phyloP scores from a whole-genome alignment of 129 eudicot genomes.

The Escallonia rubra region DNA sequence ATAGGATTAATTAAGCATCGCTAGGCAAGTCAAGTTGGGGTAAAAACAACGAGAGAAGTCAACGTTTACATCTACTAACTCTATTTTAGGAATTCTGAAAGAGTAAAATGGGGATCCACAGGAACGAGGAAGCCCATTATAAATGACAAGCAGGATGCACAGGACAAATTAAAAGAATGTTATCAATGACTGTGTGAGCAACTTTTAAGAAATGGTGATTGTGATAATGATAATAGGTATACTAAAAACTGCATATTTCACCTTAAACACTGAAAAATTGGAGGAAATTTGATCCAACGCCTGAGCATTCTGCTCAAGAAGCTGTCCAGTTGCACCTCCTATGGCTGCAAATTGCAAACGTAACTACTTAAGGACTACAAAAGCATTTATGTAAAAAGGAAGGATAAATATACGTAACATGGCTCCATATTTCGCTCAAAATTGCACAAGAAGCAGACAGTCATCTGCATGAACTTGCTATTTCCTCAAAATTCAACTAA shows the following conservation, averaged over 20 bases:
- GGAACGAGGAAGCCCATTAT: neutral
- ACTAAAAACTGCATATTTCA: neutral
- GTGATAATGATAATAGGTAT: neutral
- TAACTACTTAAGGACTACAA: neutral
- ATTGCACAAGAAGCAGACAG: too few relatives aligned
- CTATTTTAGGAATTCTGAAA: too few relatives aligned
- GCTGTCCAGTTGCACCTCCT: conserved; percentile 13
- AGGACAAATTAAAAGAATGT: neutral
- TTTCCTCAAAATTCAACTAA: too few relatives aligned
- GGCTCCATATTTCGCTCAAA: too few relatives aligned
- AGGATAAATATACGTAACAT: neutral
- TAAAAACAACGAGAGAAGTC: too few relatives aligned
- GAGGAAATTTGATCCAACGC: conserved; percentile 18
- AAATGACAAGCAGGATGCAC: neutral
- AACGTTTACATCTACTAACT: too few relatives aligned
- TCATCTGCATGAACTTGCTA: too few relatives aligned
- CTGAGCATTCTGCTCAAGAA: conserved; percentile 21
- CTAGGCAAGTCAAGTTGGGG: too few relatives aligned
- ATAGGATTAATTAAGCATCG: neutral
- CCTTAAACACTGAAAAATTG: conserved; percentile 10
- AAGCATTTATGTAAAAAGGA: neutral
- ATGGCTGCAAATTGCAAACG: conserved; percentile 11
- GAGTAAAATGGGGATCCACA: neutral
- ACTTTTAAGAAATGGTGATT: neutral
- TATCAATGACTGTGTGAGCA: neutral